Evolutionary conservation across 345 rosid genomes (phyloP).

Genomic region (Gossypium longicalyx): DNA sequence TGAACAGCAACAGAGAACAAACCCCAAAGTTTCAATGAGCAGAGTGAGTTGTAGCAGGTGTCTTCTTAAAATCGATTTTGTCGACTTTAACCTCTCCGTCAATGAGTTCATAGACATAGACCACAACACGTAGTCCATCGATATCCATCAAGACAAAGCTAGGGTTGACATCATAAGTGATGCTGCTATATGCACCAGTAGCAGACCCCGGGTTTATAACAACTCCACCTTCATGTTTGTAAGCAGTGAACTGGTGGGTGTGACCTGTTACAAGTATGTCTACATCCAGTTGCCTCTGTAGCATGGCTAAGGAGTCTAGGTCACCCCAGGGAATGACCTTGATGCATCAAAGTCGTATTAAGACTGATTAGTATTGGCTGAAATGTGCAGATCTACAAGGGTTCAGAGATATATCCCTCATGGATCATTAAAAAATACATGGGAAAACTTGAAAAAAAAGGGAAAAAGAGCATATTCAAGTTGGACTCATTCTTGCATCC

Average conservation of each 20-base stretch:
- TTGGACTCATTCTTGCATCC: background rate
- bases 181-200: constrained; percentile 83
- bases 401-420: background rate
- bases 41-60: constrained; percentile 41
- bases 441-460: background rate
- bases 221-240: constrained; percentile 96
- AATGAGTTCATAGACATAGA: constrained; percentile 86
- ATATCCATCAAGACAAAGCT: constrained; percentile 96
- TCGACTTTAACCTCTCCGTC: constrained; percentile 97
- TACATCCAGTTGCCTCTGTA: constrained; percentile 87
- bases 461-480: background rate
- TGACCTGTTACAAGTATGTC: constrained; percentile 95
- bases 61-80: constrained; percentile 94
- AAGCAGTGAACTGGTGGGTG: constrained; percentile 94
- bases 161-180: constrained; percentile 84
- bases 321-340: constrained; percentile 99
- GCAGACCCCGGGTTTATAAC: constrained; percentile 98
- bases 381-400: background rate
- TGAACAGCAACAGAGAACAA: background rate
- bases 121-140: constrained; percentile 89
- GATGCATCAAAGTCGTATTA: background rate
- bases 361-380: background rate
- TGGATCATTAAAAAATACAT: background rate
- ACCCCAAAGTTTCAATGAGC: constrained; percentile 34
- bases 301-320: constrained; percentile 88